Evolutionary conservation across 2,329 filamentous ascomycete genomes (phyloP).

Genomic region (Microcera coccophila): DNA sequence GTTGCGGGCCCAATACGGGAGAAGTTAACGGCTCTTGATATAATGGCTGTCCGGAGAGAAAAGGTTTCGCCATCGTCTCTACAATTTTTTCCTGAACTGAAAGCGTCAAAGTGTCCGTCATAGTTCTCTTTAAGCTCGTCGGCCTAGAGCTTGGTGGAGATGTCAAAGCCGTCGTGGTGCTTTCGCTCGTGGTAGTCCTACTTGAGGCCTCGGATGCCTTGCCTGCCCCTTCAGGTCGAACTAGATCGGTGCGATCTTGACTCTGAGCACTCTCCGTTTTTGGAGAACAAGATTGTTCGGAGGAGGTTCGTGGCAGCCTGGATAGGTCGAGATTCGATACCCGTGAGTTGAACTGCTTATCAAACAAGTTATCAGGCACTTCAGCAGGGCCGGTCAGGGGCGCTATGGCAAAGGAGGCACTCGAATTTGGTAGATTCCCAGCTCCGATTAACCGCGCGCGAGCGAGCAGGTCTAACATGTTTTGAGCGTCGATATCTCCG

Average conservation of each 20-base stretch:
- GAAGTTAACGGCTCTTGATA: constrained; percentile 40
- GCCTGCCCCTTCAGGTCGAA: constrained; percentile 17
- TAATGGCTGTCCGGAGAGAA: constrained; percentile 46
- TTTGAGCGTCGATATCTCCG: constrained; percentile 82
- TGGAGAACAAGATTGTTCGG: constrained; percentile 24
- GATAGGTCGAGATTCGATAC: constrained; percentile 49
- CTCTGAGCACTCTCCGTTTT: background rate
- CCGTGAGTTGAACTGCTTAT: constrained; percentile 67
- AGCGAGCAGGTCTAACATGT: constrained; percentile 83
- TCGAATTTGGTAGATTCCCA: constrained; percentile 54
- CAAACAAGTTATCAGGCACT: constrained; percentile 75
- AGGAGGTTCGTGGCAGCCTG: constrained; percentile 32
- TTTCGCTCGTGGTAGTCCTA: constrained; percentile 54
- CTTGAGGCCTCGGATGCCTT: constrained; percentile 48
- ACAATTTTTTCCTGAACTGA: constrained; percentile 78
- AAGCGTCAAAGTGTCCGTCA: constrained; percentile 75
- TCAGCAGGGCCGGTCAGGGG: constrained; percentile 79
- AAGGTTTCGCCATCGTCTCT: constrained; percentile 81
- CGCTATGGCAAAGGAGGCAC: constrained; percentile 40
- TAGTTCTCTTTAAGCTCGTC: constrained; percentile 74
- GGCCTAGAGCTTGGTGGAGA: constrained; percentile 57
- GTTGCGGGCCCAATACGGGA: constrained; percentile 37
- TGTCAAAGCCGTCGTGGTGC: constrained; percentile 48
- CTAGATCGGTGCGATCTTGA: background rate
- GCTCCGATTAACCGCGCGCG: constrained; percentile 74